Percentiles rank a stretch among this genome's conserved stretches.
phyloP scores from a whole-genome alignment of 2,329 filamentous ascomycete genomes.

The Neophaeococcomyces aloes region DNA sequence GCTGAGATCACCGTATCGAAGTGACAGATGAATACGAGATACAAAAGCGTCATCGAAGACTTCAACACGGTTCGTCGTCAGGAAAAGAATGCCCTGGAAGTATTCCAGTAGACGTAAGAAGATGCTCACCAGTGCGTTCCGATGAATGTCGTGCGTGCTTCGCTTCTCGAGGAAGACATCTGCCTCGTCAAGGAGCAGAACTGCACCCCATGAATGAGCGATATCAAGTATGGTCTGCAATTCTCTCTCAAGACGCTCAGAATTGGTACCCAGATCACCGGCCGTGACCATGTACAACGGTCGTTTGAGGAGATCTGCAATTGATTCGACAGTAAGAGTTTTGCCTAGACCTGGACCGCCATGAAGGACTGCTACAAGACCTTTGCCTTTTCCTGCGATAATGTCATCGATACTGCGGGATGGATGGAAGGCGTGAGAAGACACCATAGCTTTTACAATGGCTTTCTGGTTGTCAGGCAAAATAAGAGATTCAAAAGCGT shows the following conservation, averaged over 20 bases:
- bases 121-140: constrained; percentile 76
- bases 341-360: constrained; percentile 82
- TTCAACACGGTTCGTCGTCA: constrained; percentile 78
- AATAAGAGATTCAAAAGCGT: constrained; percentile 72
- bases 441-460: constrained; percentile 69
- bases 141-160: constrained; percentile 70
- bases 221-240: constrained; percentile 78
- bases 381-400: constrained; percentile 74
- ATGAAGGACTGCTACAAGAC: constrained; percentile 71
- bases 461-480: constrained; percentile 53
- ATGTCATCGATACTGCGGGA: constrained; percentile 74
- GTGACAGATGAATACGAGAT: constrained; percentile 63
- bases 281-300: constrained; percentile 76
- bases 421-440: constrained; percentile 72
- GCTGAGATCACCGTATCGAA: constrained; percentile 68
- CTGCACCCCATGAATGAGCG: constrained; percentile 74
- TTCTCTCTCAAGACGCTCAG: constrained; percentile 60
- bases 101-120: constrained; percentile 82
- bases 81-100: constrained; percentile 80
- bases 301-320: constrained; percentile 70
- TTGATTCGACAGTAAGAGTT: constrained; percentile 76
- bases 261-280: constrained; percentile 71
- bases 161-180: constrained; percentile 77
- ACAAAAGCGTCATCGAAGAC: constrained; percentile 89
- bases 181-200: constrained; percentile 75